Evolutionary conservation across 306 rosid genomes (phyloP).

Genomic region (Cucumis cinereus): DNA sequence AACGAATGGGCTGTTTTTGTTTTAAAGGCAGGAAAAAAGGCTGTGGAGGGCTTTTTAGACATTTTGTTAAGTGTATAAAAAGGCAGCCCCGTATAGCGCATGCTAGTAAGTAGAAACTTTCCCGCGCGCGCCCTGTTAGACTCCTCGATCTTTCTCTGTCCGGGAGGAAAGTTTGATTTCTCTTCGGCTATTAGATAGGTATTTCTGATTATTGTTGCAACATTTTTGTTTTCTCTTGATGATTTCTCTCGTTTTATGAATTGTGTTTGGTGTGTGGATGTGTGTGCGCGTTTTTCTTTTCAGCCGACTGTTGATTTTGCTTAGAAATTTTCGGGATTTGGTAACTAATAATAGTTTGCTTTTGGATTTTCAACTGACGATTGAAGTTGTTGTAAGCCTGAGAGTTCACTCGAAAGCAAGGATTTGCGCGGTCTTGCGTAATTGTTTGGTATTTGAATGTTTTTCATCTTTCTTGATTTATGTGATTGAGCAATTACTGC

Average conservation of each 20-base stretch:
- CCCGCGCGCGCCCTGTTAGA: background rate
- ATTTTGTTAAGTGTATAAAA: background rate
- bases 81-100: no score
- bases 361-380: background rate
- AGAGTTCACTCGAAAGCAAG: background rate
- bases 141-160: background rate
- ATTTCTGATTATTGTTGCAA: background rate
- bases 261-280: background rate
- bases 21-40: background rate
- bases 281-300: background rate
- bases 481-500: background rate
- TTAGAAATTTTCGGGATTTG: background rate
- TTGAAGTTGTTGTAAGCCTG: background rate
- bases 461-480: background rate
- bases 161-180: background rate
- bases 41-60: background rate
- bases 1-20: background rate
- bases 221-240: background rate
- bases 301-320: background rate
- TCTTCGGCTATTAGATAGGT: background rate
- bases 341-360: background rate
- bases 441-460: background rate
- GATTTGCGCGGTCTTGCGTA: background rate
- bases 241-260: background rate
- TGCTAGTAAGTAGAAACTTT: background rate